Evolutionary conservation across 78 protist species (phyloP).

Genomic region (Pirum gemmata): DNA sequence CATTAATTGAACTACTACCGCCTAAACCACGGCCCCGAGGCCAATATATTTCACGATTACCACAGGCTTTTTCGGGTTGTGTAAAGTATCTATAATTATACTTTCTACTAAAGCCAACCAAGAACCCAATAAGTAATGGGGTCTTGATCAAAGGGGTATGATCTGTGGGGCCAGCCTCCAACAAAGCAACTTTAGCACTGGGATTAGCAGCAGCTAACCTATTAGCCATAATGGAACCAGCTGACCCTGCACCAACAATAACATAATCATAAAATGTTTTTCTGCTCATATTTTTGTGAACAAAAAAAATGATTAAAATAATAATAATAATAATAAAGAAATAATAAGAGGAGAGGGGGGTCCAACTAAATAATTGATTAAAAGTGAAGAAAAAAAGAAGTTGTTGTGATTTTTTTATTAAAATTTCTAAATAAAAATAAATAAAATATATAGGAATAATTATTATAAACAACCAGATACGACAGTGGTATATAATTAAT

Average conservation of each 20-base stretch:
- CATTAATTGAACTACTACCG: conserved; percentile 12
- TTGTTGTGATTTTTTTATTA: too few relatives aligned
- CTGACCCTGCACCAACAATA: conserved; percentile 57
- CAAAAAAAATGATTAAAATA: too few relatives aligned
- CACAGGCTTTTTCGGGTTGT: background rate
- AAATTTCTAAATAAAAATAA: too few relatives aligned
- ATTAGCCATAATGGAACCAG: conserved; percentile 57
- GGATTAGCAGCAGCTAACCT: conserved; percentile 32
- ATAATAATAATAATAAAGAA: too few relatives aligned
- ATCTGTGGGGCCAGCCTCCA: conserved; percentile 49
- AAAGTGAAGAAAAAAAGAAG: too few relatives aligned
- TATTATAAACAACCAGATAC: too few relatives aligned
- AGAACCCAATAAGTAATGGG: background rate
- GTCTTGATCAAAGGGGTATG: background rate
- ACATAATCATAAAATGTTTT: conserved; percentile 57
- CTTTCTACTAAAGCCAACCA: background rate
- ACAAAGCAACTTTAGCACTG: conserved; percentile 18
- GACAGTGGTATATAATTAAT: too few relatives aligned
- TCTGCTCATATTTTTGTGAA: conserved; percentile 7
- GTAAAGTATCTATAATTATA: background rate
- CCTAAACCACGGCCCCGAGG: conserved; percentile 26
- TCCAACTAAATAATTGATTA: too few relatives aligned
- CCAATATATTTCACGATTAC: background rate
- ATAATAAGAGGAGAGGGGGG: too few relatives aligned
- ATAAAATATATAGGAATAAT: too few relatives aligned